Conservation (phyloP, 495 filamentous ascomycete species). For the Sabuloglossum arenarium region DNA sequence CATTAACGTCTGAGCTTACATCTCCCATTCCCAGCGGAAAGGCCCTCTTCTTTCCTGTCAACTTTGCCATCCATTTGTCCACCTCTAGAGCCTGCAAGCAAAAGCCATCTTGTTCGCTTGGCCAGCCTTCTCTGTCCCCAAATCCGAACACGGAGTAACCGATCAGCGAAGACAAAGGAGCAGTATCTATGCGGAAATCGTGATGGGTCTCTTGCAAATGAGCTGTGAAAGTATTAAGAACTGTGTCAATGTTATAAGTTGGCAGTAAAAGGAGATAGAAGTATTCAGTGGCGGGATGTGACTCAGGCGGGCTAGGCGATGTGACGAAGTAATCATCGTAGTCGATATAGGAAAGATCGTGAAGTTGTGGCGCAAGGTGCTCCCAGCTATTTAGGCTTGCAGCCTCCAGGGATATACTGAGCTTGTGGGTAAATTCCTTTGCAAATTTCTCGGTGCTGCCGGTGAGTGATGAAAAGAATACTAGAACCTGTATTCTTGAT, state of each 20-base stretch:
- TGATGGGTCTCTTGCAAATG: constrained; percentile 81
- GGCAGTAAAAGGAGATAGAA: constrained; percentile 73
- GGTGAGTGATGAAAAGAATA: constrained; percentile 79
- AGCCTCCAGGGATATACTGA: constrained; percentile 17
- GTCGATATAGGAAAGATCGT: constrained; percentile 68
- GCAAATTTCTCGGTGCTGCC: constrained; percentile 55
- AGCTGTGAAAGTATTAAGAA: constrained; percentile 58
- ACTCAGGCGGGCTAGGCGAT: constrained; percentile 25
- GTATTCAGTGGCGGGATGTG: constrained; percentile 21
- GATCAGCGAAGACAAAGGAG: constrained; percentile 48
- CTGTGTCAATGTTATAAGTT: constrained; percentile 80
- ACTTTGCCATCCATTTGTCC: constrained; percentile 87
- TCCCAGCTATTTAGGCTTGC: background rate
- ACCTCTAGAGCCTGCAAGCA: constrained; percentile 76
- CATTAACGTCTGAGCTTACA: constrained; percentile 46
- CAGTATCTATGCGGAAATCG: constrained; percentile 88
- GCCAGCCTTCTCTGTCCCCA: constrained; percentile 80
- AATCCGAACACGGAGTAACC: constrained; percentile 91
- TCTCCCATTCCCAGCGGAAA: constrained; percentile 81
- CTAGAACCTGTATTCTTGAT: constrained; percentile 43
- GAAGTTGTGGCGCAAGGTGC: constrained; percentile 21
- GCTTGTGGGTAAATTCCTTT: constrained; percentile 28
- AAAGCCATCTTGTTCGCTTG: constrained; percentile 72
- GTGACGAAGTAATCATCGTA: constrained; percentile 79
- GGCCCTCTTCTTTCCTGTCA: constrained; percentile 59